A percentile compares a stretch with the other conserved stretches of the same genome.
phyloP scores from a whole-genome alignment of 257 asterid genomes.

The Schizonepeta tenuifolia region DNA sequence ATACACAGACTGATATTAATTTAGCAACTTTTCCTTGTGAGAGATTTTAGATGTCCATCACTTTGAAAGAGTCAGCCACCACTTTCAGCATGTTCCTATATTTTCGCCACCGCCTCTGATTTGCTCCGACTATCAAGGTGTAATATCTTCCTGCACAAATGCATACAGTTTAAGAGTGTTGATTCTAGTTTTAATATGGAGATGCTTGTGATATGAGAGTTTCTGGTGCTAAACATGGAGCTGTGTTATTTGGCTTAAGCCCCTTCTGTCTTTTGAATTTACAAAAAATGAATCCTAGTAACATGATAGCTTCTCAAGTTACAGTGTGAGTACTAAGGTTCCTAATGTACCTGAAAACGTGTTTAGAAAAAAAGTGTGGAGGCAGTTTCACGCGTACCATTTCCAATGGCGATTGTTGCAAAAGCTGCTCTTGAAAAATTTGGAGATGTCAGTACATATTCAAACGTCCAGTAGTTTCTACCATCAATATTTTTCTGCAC shows the following conservation, averaged over 20 bases:
- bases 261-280: background rate
- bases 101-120: slow-evolving; percentile 77
- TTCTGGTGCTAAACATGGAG: background rate
- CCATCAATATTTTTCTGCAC: slow-evolving; percentile 75
- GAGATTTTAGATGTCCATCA: slow-evolving; percentile 59
- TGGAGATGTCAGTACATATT: slow-evolving; percentile 67
- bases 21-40: background rate
- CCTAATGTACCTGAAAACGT: background rate
- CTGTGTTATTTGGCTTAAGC: too few species aligned
- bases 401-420: slow-evolving; percentile 84
- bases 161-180: background rate
- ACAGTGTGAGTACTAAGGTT: background rate
- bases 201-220: background rate
- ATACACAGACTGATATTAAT: slow-evolving; percentile 2
- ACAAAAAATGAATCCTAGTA: background rate
- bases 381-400: slow-evolving; percentile 49
- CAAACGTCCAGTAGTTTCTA: slow-evolving; percentile 76
- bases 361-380: background rate
- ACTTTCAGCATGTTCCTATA: slow-evolving; percentile 75
- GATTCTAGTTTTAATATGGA: background rate
- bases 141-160: slow-evolving; percentile 68
- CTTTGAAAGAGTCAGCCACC: slow-evolving; percentile 82
- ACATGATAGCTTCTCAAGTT: background rate
- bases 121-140: slow-evolving; percentile 86
- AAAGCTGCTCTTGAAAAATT: slow-evolving; percentile 83